These are phyloP conservation scores for Wickerhamomyces sp. DNA, from an alignment of 1,139 yeast genomes.

Conservation along the genomic window DNA sequence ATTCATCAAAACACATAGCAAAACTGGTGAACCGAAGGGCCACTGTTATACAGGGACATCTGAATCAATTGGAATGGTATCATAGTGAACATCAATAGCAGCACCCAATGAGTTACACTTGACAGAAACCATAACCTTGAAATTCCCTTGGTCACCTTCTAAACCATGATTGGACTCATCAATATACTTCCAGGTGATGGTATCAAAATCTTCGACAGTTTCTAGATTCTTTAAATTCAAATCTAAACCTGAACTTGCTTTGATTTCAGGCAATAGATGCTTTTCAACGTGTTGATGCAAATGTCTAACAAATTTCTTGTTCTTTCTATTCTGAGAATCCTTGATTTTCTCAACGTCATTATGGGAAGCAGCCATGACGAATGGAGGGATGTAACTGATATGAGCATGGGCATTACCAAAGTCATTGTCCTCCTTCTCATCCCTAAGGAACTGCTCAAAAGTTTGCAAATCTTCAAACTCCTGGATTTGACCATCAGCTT, in stretches of 20 bases:
- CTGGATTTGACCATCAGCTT: slow-evolving; percentile 16
- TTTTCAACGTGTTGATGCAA: slow-evolving; percentile 71
- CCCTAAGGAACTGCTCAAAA: slow-evolving; percentile 61
- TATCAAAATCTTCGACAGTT: slow-evolving; percentile 41
- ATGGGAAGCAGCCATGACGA: slow-evolving; percentile 60
- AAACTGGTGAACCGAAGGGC: background rate
- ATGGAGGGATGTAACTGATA: slow-evolving; percentile 66
- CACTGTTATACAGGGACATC: background rate
- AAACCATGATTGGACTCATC: slow-evolving; percentile 49
- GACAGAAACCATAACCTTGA: slow-evolving; percentile 51
- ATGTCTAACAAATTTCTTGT: slow-evolving; percentile 67
- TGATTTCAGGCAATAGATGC: slow-evolving; percentile 64
- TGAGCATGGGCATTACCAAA: slow-evolving; percentile 66
- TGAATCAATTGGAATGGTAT: slow-evolving; percentile 30
- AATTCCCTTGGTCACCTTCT: slow-evolving; percentile 37
- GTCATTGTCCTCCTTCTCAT: slow-evolving; percentile 74
- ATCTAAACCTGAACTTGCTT: slow-evolving; percentile 52
- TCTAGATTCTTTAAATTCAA: slow-evolving; percentile 49
- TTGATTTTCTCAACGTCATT: slow-evolving; percentile 69
- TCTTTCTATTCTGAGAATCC: slow-evolving; percentile 67
- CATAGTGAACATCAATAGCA: slow-evolving; percentile 54
- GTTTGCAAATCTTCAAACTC: slow-evolving; percentile 58
- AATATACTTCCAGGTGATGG: slow-evolving; percentile 48
- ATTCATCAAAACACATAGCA: no score
- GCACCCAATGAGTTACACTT: slow-evolving; percentile 58